Evolutionary conservation across 2,329 filamentous ascomycete species (phyloP).

Genomic region (Talaromyces sp.): DNA sequence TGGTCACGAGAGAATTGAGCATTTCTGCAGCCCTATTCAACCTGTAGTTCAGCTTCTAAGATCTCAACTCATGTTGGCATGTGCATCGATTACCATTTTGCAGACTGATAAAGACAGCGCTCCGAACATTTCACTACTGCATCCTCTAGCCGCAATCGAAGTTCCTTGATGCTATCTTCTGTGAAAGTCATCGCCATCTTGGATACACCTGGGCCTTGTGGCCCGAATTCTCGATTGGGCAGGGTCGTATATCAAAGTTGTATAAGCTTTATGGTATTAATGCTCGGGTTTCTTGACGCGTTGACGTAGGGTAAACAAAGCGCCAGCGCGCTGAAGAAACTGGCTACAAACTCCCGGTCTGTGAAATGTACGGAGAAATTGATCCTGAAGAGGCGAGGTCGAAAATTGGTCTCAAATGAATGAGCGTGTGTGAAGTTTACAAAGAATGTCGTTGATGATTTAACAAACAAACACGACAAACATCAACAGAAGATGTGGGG

Average conservation of each 20-base stretch:
- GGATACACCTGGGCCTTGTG: background rate
- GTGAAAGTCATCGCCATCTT: constrained; percentile 36
- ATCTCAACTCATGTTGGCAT: too few relatives aligned
- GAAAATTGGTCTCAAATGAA: background rate
- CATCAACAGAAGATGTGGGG: constrained; percentile 2
- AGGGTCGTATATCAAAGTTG: background rate
- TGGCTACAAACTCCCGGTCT: too few relatives aligned
- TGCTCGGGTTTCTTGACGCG: background rate
- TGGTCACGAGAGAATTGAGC: constrained; percentile 69
- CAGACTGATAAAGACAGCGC: constrained; percentile 88
- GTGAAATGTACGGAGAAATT: too few relatives aligned
- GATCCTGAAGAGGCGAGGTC: too few relatives aligned
- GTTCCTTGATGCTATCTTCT: constrained; percentile 48
- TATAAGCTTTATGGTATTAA: background rate
- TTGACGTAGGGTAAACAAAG: background rate
- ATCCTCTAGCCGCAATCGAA: constrained; percentile 73
- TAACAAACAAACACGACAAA: constrained; percentile 1
- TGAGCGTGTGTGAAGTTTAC: background rate
- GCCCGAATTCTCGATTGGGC: background rate
- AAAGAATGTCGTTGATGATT: background rate
- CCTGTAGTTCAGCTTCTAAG: too few relatives aligned
- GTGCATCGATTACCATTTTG: constrained; percentile 70
- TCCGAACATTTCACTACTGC: constrained; percentile 90
- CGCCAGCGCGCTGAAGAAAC: background rate
- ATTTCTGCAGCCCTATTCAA: constrained; percentile 81